phyloP scores from a whole-genome alignment of 2,329 filamentous ascomycete genomes.

The Ceratocystis destructans region DNA sequence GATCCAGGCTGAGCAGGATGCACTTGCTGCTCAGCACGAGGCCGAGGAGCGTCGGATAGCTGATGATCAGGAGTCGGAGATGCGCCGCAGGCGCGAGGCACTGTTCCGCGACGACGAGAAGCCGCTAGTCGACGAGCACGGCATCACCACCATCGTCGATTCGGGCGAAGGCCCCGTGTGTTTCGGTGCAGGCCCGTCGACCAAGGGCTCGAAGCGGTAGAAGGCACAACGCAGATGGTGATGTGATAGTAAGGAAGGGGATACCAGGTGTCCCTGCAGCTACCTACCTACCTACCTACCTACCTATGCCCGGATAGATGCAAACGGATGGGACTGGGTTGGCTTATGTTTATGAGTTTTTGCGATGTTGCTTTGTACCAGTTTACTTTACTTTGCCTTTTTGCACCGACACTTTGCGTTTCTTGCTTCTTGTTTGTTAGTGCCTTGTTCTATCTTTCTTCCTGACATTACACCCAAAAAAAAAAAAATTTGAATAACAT shows the following conservation, averaged over 20 bases:
- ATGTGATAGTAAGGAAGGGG: not conserved
- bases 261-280: not conserved
- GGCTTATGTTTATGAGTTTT: not conserved
- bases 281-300: too few species aligned
- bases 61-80: slow-evolving; percentile 36
- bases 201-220: not conserved
- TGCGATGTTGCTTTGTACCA: not conserved
- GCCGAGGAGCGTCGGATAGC: slow-evolving; percentile 31
- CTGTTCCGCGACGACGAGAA: slow-evolving; percentile 32
- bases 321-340: not conserved
- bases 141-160: not conserved
- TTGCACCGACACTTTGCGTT: not conserved
- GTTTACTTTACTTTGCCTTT: not conserved
- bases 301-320: not conserved
- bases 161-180: not conserved
- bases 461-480: not conserved
- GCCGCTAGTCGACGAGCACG: not conserved
- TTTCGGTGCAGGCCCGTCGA: not conserved
- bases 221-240: not conserved
- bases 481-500: not conserved
- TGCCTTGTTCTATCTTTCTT: not conserved
- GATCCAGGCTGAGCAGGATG: slow-evolving; percentile 42
- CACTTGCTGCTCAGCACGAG: slow-evolving; percentile 33
- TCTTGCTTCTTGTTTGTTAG: not conserved
- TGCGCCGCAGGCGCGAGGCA: slow-evolving; percentile 35